These are phyloP conservation scores for Globisporangium paroecandrum DNA, from an alignment of 352 stramenopile genomes.

Conservation along the genomic window DNA sequence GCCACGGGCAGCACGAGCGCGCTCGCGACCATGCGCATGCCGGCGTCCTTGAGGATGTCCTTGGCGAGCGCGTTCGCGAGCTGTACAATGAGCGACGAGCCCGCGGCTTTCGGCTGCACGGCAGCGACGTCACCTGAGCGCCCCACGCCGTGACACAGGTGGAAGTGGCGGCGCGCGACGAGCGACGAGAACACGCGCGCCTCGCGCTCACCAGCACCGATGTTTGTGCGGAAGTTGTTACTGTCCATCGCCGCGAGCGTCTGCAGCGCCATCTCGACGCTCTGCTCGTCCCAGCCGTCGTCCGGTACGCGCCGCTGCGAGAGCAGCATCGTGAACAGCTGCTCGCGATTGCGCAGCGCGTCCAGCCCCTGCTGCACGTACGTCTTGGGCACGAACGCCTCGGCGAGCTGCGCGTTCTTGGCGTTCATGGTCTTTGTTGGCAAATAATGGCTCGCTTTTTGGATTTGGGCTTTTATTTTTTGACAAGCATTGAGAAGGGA, in stretches of 20 bases:
- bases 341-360: slow-evolving; percentile 57
- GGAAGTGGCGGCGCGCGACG: slow-evolving; percentile 89
- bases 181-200: slow-evolving; percentile 87
- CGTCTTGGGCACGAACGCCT: slow-evolving; percentile 53
- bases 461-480: not conserved
- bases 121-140: slow-evolving; percentile 97
- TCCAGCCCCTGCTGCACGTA: slow-evolving; percentile 81
- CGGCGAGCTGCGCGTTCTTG: slow-evolving; percentile 45
- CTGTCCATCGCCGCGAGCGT: slow-evolving; percentile 91
- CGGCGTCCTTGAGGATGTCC: slow-evolving; percentile 89
- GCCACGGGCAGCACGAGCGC: slow-evolving; percentile 95
- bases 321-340: slow-evolving; percentile 74
- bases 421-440: slow-evolving; percentile 36
- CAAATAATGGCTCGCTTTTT: not conserved
- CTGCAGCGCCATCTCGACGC: slow-evolving; percentile 84
- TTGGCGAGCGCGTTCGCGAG: slow-evolving; percentile 89
- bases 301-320: slow-evolving; percentile 82
- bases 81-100: slow-evolving; percentile 94
- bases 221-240: slow-evolving; percentile 92
- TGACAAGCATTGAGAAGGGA: slow-evolving; percentile 2
- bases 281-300: slow-evolving; percentile 87
- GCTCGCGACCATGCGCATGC: slow-evolving; percentile 49
- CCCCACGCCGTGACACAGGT: slow-evolving; percentile 95
- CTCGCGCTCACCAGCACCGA: slow-evolving; percentile 96
- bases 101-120: slow-evolving; percentile 98